Percentiles rank a stretch among this genome's conserved stretches.
Conservation (phyloP, 257 asterid genomes). For the Solanum appendiculatum region DNA sequence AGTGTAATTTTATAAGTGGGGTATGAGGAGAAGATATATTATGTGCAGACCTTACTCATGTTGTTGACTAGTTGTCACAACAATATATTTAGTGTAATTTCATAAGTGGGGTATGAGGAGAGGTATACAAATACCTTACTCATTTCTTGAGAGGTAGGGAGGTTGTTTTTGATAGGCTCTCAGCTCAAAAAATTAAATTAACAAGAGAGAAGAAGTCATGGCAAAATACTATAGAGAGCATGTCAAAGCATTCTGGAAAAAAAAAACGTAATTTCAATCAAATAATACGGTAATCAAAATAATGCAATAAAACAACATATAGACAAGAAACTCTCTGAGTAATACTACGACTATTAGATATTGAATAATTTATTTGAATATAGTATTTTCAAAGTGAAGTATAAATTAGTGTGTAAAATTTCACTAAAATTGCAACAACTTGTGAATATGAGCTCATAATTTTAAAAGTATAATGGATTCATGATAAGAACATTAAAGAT, state of each 20-base stretch:
- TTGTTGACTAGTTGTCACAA: too few relatives aligned
- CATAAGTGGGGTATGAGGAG: too few relatives aligned
- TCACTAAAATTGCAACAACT: not conserved
- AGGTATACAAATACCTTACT: too few relatives aligned
- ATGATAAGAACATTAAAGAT: not conserved
- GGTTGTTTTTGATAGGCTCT: not conserved
- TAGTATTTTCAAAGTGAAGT: not conserved
- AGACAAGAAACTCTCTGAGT: too few relatives aligned
- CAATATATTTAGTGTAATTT: too few relatives aligned
- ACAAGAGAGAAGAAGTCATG: not conserved
- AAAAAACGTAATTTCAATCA: rapidly evolving
- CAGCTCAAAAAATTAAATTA: not conserved
- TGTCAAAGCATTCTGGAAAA: not conserved
- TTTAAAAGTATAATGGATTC: not conserved
- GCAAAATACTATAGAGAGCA: not conserved
- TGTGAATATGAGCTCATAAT: not conserved
- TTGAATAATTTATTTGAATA: not conserved
- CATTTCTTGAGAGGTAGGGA: not conserved
- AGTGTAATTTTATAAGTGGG: not conserved
- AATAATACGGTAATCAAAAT: not conserved
- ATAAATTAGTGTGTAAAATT: not conserved
- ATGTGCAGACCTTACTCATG: not conserved
- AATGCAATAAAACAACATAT: not conserved
- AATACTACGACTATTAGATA: not conserved
- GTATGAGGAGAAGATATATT: rapidly evolving